A percentile compares a stretch with the other conserved stretches of the same genome.
phyloP scores from a whole-genome alignment of 2,329 filamentous ascomycete genomes.

The Hypoxylon sp. region DNA sequence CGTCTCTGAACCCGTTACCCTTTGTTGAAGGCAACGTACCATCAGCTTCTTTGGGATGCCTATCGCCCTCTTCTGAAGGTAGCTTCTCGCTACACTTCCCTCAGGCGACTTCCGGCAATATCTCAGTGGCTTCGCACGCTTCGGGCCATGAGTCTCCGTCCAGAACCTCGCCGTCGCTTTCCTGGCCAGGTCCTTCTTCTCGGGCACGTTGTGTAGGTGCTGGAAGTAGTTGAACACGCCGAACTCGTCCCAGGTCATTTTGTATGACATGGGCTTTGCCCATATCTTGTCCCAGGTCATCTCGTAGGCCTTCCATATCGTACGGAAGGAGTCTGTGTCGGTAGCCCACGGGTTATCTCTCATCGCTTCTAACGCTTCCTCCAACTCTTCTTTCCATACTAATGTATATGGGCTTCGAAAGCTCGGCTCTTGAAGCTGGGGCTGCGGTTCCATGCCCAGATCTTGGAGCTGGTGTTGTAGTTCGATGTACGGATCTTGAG shows the following conservation, averaged over 20 bases:
- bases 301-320: constrained; percentile 70
- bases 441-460: no score
- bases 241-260: constrained; percentile 81
- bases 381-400: constrained; percentile 37
- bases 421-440: no score
- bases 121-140: background rate
- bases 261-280: constrained; percentile 70
- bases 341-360: constrained; percentile 73
- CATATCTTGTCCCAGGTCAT: constrained; percentile 74
- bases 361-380: constrained; percentile 75
- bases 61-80: no score
- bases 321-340: constrained; percentile 67
- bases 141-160: constrained; percentile 52
- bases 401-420: background rate
- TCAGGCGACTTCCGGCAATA: no score
- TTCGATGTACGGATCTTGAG: no score
- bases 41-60: no score
- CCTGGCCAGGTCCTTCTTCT: constrained; percentile 53
- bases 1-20: no score
- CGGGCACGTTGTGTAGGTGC: constrained; percentile 63
- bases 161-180: constrained; percentile 60
- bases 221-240: constrained; percentile 88
- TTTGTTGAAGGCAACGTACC: no score
- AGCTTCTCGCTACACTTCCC: no score
- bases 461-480: no score